Base-by-base conservation (phyloP, 1,284 basidiomycete genomes). In the Trichosporon asahii region DNA sequence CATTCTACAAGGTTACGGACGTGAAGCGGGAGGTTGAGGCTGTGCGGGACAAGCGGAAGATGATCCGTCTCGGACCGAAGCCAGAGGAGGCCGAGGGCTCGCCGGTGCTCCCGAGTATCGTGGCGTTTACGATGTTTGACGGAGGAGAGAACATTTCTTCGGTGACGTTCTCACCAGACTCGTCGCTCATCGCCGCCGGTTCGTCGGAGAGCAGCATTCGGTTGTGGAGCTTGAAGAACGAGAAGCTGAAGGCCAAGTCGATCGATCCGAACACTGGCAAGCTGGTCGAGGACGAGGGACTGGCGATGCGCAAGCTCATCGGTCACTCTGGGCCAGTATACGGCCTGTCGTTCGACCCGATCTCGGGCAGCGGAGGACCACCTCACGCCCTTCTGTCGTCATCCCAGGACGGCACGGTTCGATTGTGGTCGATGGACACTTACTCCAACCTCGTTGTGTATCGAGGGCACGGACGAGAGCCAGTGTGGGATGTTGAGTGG, bases 401-500 rank as follows among this genome's bases (percentile, higher is more conserved):
- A 2, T 97, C 94, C n/a, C 94, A 95, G 66, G 97, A 99, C 81
- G 89, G 92, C 0, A 97, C 95, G 0, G 86, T 91, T 31, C 89
- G 97, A 15, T 84, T 99, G 21, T 99, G 97, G 97, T 96, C 94
- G 12, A 86, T 98, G 81, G 95, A 99, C 77, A 98, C 96, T 1
- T 91, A 94, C 86, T 89, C 91, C 25, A 97, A 97, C 75, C 85
- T 99, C 8, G 95, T 95, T 4, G 94, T 91, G 6, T 99, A 96
- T 82, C 88, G 95, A 23, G 97, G 97, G 0, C 97, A 99, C 79
- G 78, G 77, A 2, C 91, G 96, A 80, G 95, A 97, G 81, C 95
- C 97, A 0, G 90, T 99, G 0, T 99, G 97, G 97, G 95, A 98
- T 76, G 94, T 97, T 9, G 91, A 98, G 80, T 99, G 97, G 97